These are phyloP conservation scores for Aspergillus flavus DNA, from an alignment of 2,329 filamentous ascomycete genomes.

Conservation along the genomic window DNA sequence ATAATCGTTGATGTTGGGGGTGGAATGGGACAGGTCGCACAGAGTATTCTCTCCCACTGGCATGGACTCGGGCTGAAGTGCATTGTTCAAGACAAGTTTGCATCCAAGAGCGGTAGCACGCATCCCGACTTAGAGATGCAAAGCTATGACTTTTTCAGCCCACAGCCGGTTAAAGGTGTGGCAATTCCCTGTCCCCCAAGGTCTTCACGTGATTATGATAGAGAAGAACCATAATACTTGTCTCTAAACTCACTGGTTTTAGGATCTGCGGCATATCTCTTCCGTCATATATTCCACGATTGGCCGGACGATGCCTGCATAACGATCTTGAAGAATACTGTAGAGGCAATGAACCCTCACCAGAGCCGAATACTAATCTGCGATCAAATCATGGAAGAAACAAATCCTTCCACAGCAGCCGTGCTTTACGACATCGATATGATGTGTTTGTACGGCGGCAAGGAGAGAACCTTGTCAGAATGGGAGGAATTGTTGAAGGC, in stretches of 20 bases:
- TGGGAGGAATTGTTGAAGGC: background rate
- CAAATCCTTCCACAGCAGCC: background rate
- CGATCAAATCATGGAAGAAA: background rate
- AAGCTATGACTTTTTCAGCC: background rate
- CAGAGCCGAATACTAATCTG: background rate
- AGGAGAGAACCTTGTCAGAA: background rate
- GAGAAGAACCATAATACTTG: background rate
- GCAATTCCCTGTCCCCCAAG: fast-evolving
- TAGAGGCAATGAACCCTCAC: background rate
- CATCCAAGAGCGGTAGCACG: background rate
- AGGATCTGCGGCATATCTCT: background rate
- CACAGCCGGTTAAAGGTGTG: background rate
- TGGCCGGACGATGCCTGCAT: background rate
- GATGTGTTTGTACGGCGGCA: background rate
- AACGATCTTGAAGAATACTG: background rate
- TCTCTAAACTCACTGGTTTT: background rate
- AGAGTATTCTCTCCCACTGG: background rate
- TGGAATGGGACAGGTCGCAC: background rate
- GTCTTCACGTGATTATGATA: too few species aligned
- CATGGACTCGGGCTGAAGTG: background rate
- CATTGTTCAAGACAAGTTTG: background rate
- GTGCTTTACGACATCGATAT: background rate
- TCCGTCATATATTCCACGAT: background rate
- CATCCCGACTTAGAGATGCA: background rate
- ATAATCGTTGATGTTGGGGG: background rate